These are phyloP conservation scores for Xylariaceae sp. DNA, from an alignment of 2,329 filamentous ascomycete species.

Conservation along the genomic window DNA sequence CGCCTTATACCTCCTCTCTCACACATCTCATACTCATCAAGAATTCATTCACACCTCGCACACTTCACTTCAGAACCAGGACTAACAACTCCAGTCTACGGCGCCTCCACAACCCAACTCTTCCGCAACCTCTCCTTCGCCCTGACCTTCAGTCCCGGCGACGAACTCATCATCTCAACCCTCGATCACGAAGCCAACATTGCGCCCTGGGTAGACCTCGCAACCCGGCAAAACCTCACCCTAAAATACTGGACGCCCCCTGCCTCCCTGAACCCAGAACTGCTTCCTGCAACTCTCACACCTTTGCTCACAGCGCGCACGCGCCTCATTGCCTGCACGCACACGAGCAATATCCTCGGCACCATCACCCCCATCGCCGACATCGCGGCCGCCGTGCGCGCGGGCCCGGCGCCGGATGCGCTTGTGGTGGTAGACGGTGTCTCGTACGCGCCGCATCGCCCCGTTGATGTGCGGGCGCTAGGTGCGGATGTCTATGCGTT, in stretches of 20 bases:
- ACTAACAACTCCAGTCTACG: slow-evolving; percentile 49
- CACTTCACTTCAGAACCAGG: neutral
- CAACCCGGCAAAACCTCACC: slow-evolving; percentile 51
- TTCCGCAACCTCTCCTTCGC: slow-evolving; percentile 63
- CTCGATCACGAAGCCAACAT: slow-evolving; percentile 77
- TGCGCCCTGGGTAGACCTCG: slow-evolving; percentile 66
- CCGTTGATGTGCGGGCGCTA: slow-evolving; percentile 61
- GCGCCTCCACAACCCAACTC: slow-evolving; percentile 69
- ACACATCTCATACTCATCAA: neutral
- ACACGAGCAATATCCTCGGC: slow-evolving; percentile 47
- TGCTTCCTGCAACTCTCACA: slow-evolving; percentile 52
- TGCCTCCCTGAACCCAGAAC: slow-evolving; percentile 48
- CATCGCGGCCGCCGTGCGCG: slow-evolving; percentile 25
- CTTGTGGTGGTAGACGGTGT: slow-evolving; percentile 71
- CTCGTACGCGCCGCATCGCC: slow-evolving; percentile 67
- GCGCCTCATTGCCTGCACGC: slow-evolving; percentile 66
- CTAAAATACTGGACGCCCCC: slow-evolving; percentile 66
- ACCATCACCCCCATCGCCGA: slow-evolving; percentile 24
- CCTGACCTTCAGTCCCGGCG: slow-evolving; percentile 48
- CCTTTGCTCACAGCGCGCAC: slow-evolving; percentile 58
- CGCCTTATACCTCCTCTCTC: neutral
- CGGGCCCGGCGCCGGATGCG: slow-evolving; percentile 42
- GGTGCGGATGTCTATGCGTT: slow-evolving; percentile 75
- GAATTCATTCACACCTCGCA: too few relatives aligned
- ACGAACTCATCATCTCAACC: slow-evolving; percentile 65